A percentile compares a stretch with the other conserved stretches of the same genome.
Evolutionary conservation across 805 yeast species (phyloP).

Genomic region (Ogataea philodendri): DNA sequence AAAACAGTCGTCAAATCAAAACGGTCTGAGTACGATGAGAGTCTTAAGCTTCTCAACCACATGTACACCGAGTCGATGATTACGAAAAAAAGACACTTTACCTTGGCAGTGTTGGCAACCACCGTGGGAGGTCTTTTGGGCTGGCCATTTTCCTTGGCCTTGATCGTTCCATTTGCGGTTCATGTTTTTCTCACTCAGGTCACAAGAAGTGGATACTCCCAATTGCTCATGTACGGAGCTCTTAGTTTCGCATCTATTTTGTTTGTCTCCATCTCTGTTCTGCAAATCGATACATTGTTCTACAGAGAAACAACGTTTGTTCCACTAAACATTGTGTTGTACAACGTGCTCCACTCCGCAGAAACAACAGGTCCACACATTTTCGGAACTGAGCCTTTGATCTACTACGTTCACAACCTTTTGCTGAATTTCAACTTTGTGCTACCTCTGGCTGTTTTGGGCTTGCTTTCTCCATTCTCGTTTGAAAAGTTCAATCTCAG

Average conservation of each 20-base stretch:
- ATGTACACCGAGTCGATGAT: constrained; percentile 18
- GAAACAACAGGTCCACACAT: constrained; percentile 83
- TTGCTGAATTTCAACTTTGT: constrained; percentile 70
- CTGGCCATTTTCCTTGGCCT: constrained; percentile 82
- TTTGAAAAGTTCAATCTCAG: constrained; percentile 12
- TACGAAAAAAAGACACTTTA: constrained; percentile 24
- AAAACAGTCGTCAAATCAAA: constrained; percentile 12
- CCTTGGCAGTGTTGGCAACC: constrained; percentile 41
- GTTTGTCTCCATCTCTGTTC: constrained; percentile 21
- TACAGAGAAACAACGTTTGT: constrained; percentile 65
- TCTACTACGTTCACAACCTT: constrained; percentile 68
- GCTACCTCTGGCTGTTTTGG: constrained; percentile 41
- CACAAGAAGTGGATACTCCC: constrained; percentile 5
- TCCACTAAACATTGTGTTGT: constrained; percentile 76
- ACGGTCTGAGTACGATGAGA: constrained; percentile 18
- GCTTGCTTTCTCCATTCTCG: constrained; percentile 34
- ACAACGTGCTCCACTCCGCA: constrained; percentile 70
- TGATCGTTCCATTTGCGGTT: constrained; percentile 58
- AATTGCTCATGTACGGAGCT: constrained; percentile 15
- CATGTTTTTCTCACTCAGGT: constrained; percentile 30
- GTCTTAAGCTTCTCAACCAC: constrained; percentile 17
- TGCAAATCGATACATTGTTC: constrained; percentile 54
- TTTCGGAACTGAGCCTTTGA: constrained; percentile 81
- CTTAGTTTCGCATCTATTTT: constrained; percentile 20
- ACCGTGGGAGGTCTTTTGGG: constrained; percentile 77